Percentiles rank a stretch among this genome's conserved stretches.
Conservation (phyloP, 2,329 filamentous ascomycete species). For the Penicillium sp. region DNA sequence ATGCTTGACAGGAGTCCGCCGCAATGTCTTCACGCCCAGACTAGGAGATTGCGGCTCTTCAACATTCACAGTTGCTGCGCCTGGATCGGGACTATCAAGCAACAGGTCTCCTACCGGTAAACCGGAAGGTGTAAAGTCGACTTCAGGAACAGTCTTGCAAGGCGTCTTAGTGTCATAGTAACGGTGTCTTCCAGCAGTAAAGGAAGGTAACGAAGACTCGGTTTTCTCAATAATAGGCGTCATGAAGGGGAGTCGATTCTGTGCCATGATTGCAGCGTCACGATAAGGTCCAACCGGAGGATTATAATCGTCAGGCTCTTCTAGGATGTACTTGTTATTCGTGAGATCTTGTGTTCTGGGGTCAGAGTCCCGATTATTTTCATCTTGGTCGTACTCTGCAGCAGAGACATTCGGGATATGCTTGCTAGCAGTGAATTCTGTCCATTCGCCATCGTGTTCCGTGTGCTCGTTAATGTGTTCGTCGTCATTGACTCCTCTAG, state of each 20-base stretch:
- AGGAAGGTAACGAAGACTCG: conserved; percentile 73
- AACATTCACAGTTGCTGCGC: conserved; percentile 41
- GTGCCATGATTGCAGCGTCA: conserved; percentile 73
- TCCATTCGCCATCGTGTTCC: conserved; percentile 68
- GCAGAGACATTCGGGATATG: conserved; percentile 54
- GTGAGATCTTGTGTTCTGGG: conserved; percentile 35
- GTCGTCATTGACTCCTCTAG: conserved; percentile 37
- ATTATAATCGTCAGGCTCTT: conserved; percentile 84
- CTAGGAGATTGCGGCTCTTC: conserved; percentile 31
- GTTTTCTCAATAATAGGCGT: conserved; percentile 96
- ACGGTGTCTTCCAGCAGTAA: conserved; percentile 54
- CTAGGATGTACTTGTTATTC: conserved; percentile 47
- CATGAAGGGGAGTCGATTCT: conserved; percentile 95
- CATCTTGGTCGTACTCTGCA: conserved; percentile 22
- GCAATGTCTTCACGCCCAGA: conserved; percentile 35
- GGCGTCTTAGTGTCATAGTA: conserved; percentile 71
- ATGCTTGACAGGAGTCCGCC: conserved; percentile 20
- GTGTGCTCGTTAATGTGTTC: conserved; percentile 30
- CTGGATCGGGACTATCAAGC: conserved; percentile 64
- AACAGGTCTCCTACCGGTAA: conserved; percentile 45
- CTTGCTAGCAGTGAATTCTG: conserved; percentile 74
- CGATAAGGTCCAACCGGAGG: conserved; percentile 75
- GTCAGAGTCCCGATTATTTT: conserved; percentile 37
- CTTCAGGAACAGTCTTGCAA: conserved; percentile 50
- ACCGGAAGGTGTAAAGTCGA: conserved; percentile 23